phyloP scores from a whole-genome alignment of 2,329 filamentous ascomycete genomes.

The Leptodontidium sp. region DNA sequence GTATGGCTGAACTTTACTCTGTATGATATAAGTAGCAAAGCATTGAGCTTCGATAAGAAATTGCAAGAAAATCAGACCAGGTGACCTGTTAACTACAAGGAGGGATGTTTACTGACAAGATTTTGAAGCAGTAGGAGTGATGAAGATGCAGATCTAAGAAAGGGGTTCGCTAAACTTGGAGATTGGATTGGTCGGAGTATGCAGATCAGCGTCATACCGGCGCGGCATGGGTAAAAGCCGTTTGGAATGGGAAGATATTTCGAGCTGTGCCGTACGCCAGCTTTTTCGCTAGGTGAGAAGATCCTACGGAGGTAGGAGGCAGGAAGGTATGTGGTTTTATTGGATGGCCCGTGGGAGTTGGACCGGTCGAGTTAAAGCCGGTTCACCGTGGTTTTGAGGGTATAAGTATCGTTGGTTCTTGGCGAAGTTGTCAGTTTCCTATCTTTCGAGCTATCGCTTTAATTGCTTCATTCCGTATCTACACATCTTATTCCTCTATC shows the following conservation, averaged over 20 bases:
- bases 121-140: neutral
- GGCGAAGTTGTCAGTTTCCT: neutral
- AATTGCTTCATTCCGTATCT: neutral
- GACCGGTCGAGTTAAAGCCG: neutral
- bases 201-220: conserved; percentile 9
- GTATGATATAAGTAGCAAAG: too few species aligned
- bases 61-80: too few species aligned
- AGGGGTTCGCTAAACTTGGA: neutral
- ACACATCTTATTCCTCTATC: neutral
- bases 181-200: neutral
- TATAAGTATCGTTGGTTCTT: neutral
- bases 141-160: neutral
- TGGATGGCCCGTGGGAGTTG: neutral
- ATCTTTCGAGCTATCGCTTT: neutral
- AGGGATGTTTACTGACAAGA: neutral
- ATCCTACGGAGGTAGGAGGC: neutral
- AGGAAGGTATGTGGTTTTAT: neutral
- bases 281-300: neutral
- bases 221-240: conserved; percentile 4
- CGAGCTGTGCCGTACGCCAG: neutral
- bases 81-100: too few species aligned
- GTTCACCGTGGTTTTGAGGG: neutral
- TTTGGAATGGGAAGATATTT: conserved; percentile 2
- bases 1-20: too few species aligned
- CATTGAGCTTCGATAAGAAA: too few species aligned